Base-by-base conservation (phyloP, 768 basidiomycete genomes). In the Lentinula lateritia region DNA sequence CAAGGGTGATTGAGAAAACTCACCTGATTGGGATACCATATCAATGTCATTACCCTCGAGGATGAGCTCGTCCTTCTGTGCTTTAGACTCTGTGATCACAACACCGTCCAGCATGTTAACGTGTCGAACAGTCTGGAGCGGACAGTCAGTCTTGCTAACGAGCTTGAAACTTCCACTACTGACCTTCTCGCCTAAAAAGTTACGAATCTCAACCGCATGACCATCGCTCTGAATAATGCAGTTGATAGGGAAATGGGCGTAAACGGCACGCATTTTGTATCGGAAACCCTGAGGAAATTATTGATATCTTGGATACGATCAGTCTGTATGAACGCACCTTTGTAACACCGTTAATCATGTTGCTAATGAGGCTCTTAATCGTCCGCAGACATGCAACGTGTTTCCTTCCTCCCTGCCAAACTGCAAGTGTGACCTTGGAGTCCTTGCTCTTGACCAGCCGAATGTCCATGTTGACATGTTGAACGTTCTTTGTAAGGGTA, bases 231-330 rank as follows among this genome's bases (percentile, higher is more conserved):
- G 88, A 70, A 96, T 92, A 74, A 97, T 96, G 74, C 90, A 89
- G 82, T 99, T 99, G 84, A 99, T 97, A 63, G 97, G 97, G 83
- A 99, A 99, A 82, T 99, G 97, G 69, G 97, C 97, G 72, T 98
- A 99, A 57, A 99, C 97, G 32, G 94, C 85, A 68, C 95, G 93
- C 96, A 99, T 98, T 89, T 98, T 99, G 86, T 99, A 99, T 69
- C 88, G 87, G 88, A 98, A 99, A 64, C 97, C 97, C 95, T 95
- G 67, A 46, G 58, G 50, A 13, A 28, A 10, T 15, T 50, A 41
- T 38, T 68, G 39, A 66, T 10, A 16, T 23, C 12, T 41, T 3
- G 34, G 20, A 36, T 35, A 8, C 8, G 13, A 0, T 5, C 38
- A 23, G 18, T 15, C 6, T 36, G 3, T 38, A 2, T 20, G 59